Evolutionary conservation across 257 asterid genomes (phyloP), one percentile per base, ranked within the genome.

Genomic region (Ilex aquifolium): DNA sequence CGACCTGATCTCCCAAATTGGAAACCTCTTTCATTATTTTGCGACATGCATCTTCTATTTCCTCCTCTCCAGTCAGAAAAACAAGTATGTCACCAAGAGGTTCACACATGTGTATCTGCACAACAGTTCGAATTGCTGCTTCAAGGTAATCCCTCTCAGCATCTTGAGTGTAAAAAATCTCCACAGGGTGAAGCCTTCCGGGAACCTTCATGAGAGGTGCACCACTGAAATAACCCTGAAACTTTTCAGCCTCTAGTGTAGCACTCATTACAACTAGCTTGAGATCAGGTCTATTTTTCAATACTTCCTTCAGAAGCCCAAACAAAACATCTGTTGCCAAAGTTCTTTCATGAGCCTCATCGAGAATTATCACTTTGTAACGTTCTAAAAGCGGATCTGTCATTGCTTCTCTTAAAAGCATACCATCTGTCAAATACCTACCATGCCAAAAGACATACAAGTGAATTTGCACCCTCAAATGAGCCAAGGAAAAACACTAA

Each of bases 331-430:
- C 97, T 0, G 99, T 93, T 29, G 97, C 96, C 74, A 90, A 70
- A 31, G 99, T 93, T 73, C 99, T 83, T 85, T 93, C 97, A 51
- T 93, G 99, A 60, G 99, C 97, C 79, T 93, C 99, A 77, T 93
- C 99, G 52, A 93, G 95, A 74, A 93, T 86, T 44, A 90, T 93
- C 48, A 93, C 99, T 76, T 90, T 90, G 76, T 93, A 93, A 64
- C 96, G 83, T 78, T 93, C 96, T 71, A 93, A 65, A 9, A 90
- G 82, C 4, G 99, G 99, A 73, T 93, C 99, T 0, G 95, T 80
- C 99, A 93, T 90, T 64, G 99, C 99, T 80, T 93, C 99, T 77
- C 97, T 90, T 75, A 90, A 57, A 64, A 93, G 99, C 96, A 93
- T 93, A 87, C 99, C 99, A 76, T 93, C 97, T 6, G 99, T 93